Evolutionary conservation across 495 filamentous ascomycete genomes (phyloP), one percentile per base, ranked within the genome.

Genomic region (Lophiostoma macrostomum): DNA sequence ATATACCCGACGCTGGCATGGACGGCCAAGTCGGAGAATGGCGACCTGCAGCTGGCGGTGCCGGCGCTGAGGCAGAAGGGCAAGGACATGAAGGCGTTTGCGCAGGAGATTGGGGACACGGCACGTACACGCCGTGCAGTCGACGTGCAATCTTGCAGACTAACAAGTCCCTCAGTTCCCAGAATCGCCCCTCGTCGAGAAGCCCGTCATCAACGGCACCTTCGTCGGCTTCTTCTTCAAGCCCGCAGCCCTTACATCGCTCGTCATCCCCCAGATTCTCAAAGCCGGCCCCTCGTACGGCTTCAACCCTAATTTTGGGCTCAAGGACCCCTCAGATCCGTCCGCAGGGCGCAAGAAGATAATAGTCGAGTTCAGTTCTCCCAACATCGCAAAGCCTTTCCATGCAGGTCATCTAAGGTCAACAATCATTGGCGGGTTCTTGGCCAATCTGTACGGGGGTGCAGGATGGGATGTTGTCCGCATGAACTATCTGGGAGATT

Each of bases 21-120:
- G 89, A 95, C 91, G 12, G 76, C 79, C 56, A 81, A 81, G 39
- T 73, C 95, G 23, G 91, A 96, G 50, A 94, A 94, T 76, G 91
- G 91, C 54, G 91, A 97, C 67, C 71, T 97, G 58, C 74, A 84
- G 37, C 73, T 96, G 29, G 81, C 91, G 42, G 84, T 88, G 27
- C 84, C 91, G 6, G 78, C 90, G 11, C 74, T 96, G 43, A 78
- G 87, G 41, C 74, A 45, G 22, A 53, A 53, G 50, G 83, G 86
- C 47, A 82, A 82, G 72, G 48, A 63, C 38, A 46, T 51, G 30
- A 39, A 37, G 20, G 53, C 31, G 7, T 46, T 57, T 30, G 43
- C 47, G 13, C n/a, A 41, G 31, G 52, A 61, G 43, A 18, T 61
- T 22, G 53, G 25, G 12, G 35, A 60, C 7, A 38, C n/a, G n/a